A percentile compares a stretch with the other conserved stretches of the same genome.
Conservation (phyloP, 768 basidiomycete species). For the Stropharia rugosoannulata region DNA sequence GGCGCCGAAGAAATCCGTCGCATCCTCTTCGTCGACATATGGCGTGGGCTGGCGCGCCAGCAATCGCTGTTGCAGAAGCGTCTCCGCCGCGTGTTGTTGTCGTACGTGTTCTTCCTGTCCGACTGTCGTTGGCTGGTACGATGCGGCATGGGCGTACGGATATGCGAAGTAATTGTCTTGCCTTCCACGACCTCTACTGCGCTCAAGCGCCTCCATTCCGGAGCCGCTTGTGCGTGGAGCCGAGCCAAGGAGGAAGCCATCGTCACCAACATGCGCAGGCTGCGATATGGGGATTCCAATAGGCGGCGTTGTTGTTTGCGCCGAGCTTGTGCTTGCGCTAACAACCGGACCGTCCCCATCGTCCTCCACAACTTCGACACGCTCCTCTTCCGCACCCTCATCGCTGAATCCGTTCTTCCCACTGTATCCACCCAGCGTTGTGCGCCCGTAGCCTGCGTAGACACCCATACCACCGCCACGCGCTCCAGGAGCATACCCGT, state of each 20-base stretch:
- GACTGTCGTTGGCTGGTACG: too few relatives aligned
- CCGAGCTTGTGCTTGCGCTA: not conserved
- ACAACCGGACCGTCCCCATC: not conserved
- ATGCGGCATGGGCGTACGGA: too few relatives aligned
- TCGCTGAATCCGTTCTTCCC: not conserved
- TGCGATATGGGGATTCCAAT: too few relatives aligned
- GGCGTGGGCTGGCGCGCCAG: slow-evolving; percentile 17
- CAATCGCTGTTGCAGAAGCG: slow-evolving; percentile 12
- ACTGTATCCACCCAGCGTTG: not conserved
- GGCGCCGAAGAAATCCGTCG: slow-evolving; percentile 61
- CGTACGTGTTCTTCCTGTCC: not conserved
- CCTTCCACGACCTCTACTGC: not conserved
- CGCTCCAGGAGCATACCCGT: slow-evolving; percentile 12
- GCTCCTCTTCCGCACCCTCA: slow-evolving; percentile 4
- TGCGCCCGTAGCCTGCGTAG: not conserved
- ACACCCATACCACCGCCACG: not conserved
- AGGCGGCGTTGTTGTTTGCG: not conserved
- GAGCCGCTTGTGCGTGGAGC: not conserved
- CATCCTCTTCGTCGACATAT: slow-evolving; percentile 29
- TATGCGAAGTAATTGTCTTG: too few relatives aligned
- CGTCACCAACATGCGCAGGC: too few relatives aligned
- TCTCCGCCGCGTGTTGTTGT: not conserved
- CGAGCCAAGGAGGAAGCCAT: too few relatives aligned
- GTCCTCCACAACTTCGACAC: slow-evolving; percentile 7
- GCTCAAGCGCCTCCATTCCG: not conserved